phyloP scores from a whole-genome alignment of 2,329 filamentous ascomycete species.

The Aureobasidium subglaciale region DNA sequence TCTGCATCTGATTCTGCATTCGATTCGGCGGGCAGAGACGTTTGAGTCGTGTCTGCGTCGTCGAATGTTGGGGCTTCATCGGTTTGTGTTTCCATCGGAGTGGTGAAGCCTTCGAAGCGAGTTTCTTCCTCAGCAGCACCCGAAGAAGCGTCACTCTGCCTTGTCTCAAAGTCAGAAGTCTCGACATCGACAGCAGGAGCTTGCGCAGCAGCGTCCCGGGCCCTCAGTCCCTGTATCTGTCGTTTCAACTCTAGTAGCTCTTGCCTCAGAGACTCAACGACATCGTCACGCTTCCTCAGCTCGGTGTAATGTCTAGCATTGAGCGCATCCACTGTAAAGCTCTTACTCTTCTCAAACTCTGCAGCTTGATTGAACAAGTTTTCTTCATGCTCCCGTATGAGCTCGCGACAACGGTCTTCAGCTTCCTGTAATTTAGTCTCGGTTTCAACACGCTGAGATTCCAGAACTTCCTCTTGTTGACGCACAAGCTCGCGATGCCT shows the following conservation, averaged over 20 bases:
- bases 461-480: not conserved
- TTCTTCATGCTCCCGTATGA: not conserved
- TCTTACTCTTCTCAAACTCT: not conserved
- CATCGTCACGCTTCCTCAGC: not conserved
- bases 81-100: not conserved
- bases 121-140: not conserved
- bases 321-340: not conserved
- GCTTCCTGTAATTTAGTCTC: not conserved
- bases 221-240: not conserved
- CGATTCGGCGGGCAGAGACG: not conserved
- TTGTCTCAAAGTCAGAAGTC: not conserved
- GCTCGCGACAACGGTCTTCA: not conserved
- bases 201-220: not conserved
- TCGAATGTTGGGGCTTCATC: not conserved
- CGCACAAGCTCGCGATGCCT: conserved; percentile 1
- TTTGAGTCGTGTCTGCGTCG: not conserved
- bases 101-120: not conserved
- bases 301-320: not conserved
- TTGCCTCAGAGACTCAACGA: not conserved
- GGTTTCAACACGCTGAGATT: not conserved
- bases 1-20: not conserved
- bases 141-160: not conserved
- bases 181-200: not conserved
- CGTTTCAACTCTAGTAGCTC: not conserved
- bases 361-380: conserved; percentile 1